Percentiles rank a stretch among this genome's conserved stretches.
phyloP scores from a whole-genome alignment of 352 stramenopile genomes.

The Phytophthora boehmeriae region DNA sequence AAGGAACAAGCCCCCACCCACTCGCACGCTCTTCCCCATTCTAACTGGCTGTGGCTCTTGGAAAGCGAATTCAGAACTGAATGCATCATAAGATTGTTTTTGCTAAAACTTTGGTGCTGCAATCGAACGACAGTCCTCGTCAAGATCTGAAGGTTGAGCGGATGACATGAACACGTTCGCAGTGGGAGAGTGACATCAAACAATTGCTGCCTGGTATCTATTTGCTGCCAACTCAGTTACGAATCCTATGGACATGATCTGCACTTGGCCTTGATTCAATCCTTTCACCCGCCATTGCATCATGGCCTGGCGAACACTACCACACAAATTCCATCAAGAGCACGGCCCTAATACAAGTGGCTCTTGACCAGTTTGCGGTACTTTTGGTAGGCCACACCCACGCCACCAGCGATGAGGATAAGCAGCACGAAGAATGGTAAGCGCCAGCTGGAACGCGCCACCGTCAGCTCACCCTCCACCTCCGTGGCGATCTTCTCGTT shows the following conservation, averaged over 20 bases:
- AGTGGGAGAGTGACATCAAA: not conserved
- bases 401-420: slow-evolving; percentile 53
- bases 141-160: not conserved
- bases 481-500: slow-evolving; percentile 72
- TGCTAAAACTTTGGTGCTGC: not conserved
- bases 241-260: slow-evolving; percentile 10
- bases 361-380: slow-evolving; percentile 89
- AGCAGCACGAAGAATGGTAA: slow-evolving; percentile 84
- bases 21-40: slow-evolving; percentile 62
- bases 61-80: slow-evolving; percentile 16
- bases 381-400: slow-evolving; percentile 83
- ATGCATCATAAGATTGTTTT: not conserved
- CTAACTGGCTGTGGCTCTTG: slow-evolving; percentile 7
- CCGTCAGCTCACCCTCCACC: slow-evolving; percentile 71
- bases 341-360: slow-evolving; percentile 68
- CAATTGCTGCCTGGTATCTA: slow-evolving; percentile 18
- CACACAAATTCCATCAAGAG: slow-evolving; percentile 19
- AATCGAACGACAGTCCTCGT: not conserved
- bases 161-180: not conserved
- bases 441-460: slow-evolving; percentile 72
- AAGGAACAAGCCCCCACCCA: slow-evolving; percentile 46
- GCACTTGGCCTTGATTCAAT: slow-evolving; percentile 7
- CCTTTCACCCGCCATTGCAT: slow-evolving; percentile 9
- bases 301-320: slow-evolving; percentile 23
- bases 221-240: slow-evolving; percentile 23